These are phyloP conservation scores for Ceratopteris richardii DNA, from an alignment of 75 land plant species.

Conservation along the genomic window DNA sequence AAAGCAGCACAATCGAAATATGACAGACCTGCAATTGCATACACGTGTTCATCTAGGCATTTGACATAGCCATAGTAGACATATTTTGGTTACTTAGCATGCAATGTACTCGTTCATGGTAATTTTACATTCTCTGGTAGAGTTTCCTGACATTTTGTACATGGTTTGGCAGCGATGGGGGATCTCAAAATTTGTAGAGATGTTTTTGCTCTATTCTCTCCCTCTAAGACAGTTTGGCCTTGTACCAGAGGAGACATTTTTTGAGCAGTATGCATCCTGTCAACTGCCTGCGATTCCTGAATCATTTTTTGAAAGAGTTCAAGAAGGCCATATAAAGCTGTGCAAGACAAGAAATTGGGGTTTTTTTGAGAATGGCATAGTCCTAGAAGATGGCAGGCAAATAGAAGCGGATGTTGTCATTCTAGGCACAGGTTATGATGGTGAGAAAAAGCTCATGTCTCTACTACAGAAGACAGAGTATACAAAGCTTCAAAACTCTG, in stretches of 20 bases:
- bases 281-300: constrained; percentile 62
- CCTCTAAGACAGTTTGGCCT: constrained; percentile 53
- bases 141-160: too few species aligned
- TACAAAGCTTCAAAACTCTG: constrained; percentile 18
- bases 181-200: constrained; percentile 59
- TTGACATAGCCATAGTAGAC: too few species aligned
- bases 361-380: constrained; percentile 43
- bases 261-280: constrained; percentile 61
- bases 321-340: constrained; percentile 42
- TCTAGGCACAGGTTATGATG: constrained; percentile 61
- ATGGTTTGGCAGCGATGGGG: constrained; percentile 40
- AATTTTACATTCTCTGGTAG: too few species aligned
- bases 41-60: too few species aligned
- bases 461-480: constrained; percentile 35
- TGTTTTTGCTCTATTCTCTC: constrained; percentile 45
- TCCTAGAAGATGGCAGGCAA: constrained; percentile 45
- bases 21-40: too few species aligned
- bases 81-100: too few species aligned
- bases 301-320: constrained; percentile 44
- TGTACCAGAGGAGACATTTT: constrained; percentile 53
- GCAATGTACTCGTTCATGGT: too few species aligned
- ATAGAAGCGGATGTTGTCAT: constrained; percentile 64
- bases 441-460: constrained; percentile 48
- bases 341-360: constrained; percentile 45
- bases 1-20: too few species aligned